A percentile compares a stretch with the other conserved stretches of the same genome.
Evolutionary conservation across 495 filamentous ascomycete genomes (phyloP).

Genomic region (Hypoxylon intermedium): DNA sequence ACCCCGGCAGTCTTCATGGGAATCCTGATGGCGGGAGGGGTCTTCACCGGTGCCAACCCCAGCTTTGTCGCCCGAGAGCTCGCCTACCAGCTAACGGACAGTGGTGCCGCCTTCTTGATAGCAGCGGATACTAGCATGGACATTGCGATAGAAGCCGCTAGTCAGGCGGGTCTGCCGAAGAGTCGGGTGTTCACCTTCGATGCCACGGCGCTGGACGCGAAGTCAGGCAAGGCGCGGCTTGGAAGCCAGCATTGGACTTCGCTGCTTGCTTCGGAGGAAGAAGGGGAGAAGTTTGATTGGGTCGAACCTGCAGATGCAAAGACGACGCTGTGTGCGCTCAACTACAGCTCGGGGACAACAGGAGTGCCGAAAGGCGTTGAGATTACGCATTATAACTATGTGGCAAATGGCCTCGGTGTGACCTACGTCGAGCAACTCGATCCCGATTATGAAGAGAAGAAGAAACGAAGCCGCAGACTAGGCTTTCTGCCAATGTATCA

Average conservation of each 20-base stretch:
- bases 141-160: conserved; percentile 71
- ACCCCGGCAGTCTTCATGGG: conserved; percentile 77
- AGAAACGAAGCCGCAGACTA: conserved; percentile 38
- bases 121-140: conserved; percentile 62
- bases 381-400: conserved; percentile 75
- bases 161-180: conserved; percentile 65
- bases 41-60: conserved; percentile 83
- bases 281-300: conserved; percentile 55
- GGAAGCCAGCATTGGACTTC: conserved; percentile 53
- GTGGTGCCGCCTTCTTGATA: conserved; percentile 68
- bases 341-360: conserved; percentile 81
- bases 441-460: conserved; percentile 49
- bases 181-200: conserved; percentile 59
- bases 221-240: conserved; percentile 44
- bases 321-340: conserved; percentile 59
- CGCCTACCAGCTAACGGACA: conserved; percentile 76
- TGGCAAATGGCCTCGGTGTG: conserved; percentile 69
- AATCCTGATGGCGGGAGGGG: conserved; percentile 76
- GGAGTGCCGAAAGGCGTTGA: conserved; percentile 85
- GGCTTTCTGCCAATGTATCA: conserved; percentile 81
- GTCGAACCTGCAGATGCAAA: conserved; percentile 46
- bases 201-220: conserved; percentile 51
- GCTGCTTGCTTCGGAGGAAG: conserved; percentile 46
- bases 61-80: conserved; percentile 71
- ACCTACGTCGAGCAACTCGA: conserved; percentile 54